phyloP scores from a whole-genome alignment of 805 yeast species.

The Wickerhamomyces subpelliculosus region DNA sequence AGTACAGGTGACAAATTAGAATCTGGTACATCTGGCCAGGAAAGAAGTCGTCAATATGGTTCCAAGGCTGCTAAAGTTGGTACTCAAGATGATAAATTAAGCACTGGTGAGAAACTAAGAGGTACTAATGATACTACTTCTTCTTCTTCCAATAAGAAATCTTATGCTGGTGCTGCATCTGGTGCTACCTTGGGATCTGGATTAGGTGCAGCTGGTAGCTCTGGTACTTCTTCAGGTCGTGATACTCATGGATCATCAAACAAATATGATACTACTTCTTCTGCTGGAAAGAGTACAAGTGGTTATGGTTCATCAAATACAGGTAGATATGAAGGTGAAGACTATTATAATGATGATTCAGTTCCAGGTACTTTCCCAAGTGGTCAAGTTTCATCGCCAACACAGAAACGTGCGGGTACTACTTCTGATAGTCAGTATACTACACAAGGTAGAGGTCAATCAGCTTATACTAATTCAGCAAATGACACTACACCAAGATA shows the following conservation, averaged over 20 bases:
- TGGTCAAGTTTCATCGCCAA: neutral
- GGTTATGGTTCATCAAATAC: slow-evolving; percentile 1
- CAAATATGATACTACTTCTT: neutral
- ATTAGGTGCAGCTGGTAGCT: no score
- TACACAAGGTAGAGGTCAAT: neutral
- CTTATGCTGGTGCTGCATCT: neutral
- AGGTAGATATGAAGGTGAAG: slow-evolving; percentile 2
- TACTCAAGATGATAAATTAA: neutral
- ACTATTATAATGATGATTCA: slow-evolving; percentile 2
- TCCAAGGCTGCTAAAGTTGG: neutral
- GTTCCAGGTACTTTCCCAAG: slow-evolving; percentile 9
- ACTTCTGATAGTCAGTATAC: neutral
- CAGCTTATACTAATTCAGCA: neutral
- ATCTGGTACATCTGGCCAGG: neutral
- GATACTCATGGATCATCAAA: neutral
- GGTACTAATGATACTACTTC: no score
- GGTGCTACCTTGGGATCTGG: neutral
- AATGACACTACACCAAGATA: slow-evolving; percentile 2
- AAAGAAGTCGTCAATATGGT: neutral
- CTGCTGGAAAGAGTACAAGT: no score
- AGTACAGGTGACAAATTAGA: neutral
- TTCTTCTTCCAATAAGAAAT: neutral
- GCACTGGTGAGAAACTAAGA: neutral
- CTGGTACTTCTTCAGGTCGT: neutral
- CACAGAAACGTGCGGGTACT: neutral